A percentile compares a stretch with the other conserved stretches of the same genome.
phyloP scores from a whole-genome alignment of 1,284 basidiomycete genomes.

The Irpex sp. region DNA sequence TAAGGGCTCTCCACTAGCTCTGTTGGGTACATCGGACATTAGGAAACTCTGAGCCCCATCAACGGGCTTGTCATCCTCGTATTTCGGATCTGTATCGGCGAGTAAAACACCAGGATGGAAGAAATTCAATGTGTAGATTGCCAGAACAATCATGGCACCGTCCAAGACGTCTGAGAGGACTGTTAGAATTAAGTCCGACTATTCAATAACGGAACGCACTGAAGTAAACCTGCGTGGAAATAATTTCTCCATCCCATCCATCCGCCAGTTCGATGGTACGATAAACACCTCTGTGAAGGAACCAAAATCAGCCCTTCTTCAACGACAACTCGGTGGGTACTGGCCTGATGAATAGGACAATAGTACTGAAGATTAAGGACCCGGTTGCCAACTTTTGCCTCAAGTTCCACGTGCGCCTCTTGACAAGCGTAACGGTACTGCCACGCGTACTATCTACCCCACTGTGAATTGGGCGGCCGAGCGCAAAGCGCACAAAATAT shows the following conservation, averaged over 20 bases:
- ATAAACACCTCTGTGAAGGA: slow-evolving; percentile 32
- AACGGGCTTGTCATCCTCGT: too few species aligned
- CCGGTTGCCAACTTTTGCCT: slow-evolving; percentile 13
- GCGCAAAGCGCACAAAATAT: slow-evolving; percentile 36
- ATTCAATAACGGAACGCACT: slow-evolving; percentile 28
- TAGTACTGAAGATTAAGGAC: slow-evolving; percentile 29
- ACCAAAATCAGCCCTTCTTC: neutral
- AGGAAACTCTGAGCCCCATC: too few species aligned
- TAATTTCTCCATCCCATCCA: slow-evolving; percentile 49
- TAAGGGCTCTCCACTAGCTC: too few species aligned
- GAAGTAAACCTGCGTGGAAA: slow-evolving; percentile 48
- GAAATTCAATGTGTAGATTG: slow-evolving; percentile 52
- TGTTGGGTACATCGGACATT: too few species aligned
- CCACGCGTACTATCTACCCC: neutral
- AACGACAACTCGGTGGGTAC: neutral
- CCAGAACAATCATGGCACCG: slow-evolving; percentile 55
- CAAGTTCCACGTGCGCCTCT: neutral
- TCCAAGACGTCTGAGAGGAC: slow-evolving; percentile 48
- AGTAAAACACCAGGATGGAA: slow-evolving; percentile 43
- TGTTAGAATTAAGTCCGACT: neutral
- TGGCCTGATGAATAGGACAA: slow-evolving; percentile 35
- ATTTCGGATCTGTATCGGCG: neutral
- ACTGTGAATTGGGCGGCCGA: slow-evolving; percentile 22
- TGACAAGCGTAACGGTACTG: neutral
- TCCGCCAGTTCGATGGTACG: slow-evolving; percentile 46